Evolutionary conservation across 2,329 filamentous ascomycete genomes (phyloP).

Genomic region (Exophiala bonariae): DNA sequence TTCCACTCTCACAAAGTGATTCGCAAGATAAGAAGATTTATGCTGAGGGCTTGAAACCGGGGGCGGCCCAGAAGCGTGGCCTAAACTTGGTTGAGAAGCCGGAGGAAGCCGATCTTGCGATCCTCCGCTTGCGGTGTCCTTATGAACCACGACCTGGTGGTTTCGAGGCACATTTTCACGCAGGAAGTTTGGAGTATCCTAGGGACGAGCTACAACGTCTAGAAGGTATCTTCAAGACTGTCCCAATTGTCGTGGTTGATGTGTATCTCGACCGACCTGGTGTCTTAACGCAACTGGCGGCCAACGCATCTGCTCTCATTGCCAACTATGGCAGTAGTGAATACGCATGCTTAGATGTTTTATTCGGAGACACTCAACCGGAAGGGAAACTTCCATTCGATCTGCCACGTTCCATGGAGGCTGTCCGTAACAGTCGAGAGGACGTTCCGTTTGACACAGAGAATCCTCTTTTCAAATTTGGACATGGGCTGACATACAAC

Average conservation of each 20-base stretch:
- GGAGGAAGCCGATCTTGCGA: constrained; percentile 10
- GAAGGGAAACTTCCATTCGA: constrained; percentile 50
- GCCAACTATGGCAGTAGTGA: constrained; percentile 10
- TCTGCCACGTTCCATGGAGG: constrained; percentile 45
- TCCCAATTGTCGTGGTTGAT: constrained; percentile 9
- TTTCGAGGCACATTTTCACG: constrained; percentile 18
- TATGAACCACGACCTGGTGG: constrained; percentile 16
- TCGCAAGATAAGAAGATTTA: constrained; percentile 6
- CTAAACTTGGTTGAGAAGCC: constrained; percentile 5
- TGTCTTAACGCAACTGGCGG: constrained; percentile 44
- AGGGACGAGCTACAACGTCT: constrained; percentile 4
- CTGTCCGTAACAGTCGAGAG: constrained; percentile 35
- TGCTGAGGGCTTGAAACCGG: constrained; percentile 8
- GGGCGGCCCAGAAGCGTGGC: neutral
- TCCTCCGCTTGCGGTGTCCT: constrained; percentile 11
- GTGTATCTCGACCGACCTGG: constrained; percentile 22
- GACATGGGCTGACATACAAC: constrained; percentile 11
- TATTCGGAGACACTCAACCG: constrained; percentile 35
- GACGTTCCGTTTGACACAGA: constrained; percentile 16
- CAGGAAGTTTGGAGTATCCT: constrained; percentile 12
- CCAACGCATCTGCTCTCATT: constrained; percentile 24
- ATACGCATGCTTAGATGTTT: constrained; percentile 44
- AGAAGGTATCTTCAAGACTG: constrained; percentile 3
- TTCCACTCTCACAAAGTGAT: constrained; percentile 4
- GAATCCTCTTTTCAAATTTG: constrained; percentile 13